Evolutionary conservation across 106 monocot genomes (phyloP), one percentile per base, ranked within the genome.

Genomic region (Hemerocallis citrina): DNA sequence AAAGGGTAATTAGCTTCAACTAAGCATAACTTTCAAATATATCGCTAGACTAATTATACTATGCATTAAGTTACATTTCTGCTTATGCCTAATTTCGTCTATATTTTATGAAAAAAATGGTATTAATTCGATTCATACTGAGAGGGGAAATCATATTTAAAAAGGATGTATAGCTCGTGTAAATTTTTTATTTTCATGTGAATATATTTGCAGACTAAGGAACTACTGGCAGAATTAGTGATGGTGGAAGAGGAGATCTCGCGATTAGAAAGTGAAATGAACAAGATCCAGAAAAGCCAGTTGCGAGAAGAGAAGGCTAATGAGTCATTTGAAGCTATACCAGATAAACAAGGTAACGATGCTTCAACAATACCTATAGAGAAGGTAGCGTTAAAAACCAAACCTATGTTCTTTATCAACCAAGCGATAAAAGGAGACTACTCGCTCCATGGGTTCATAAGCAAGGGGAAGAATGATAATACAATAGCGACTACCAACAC

Each of bases 211-310:
- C 79, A 94, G 93, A 65, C 72, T 27, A 86, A 89, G 64, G 86
- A 89, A 55, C 78, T 89, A 33, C 63, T 95, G 40, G 80, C 77
- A 52, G 94, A 95, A 49, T 61, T 95, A 50, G 74, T 74, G 5
- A 69, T 81, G 65, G 86, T 95, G 32, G 89, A 95, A 72, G 76
- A 78, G 19, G 94, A 95, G 75, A 89, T 95, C 55, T 39, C 69
- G 44, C 68, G 83, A 22, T 63, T 95, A 3, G 94, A 95, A 76
- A 33, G 15, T 21, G 70, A 89, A 71, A 72, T 89, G 52, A 67
- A 60, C 17, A 81, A 51, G 23, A 69, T 80, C 29, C 62, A 74
- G 23, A 61, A 68, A 17, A 49, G 31, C 10, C 50, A 67, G 17
- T 4, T 24, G 19, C 54, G 42, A 40, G 37, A 61, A 11, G 45